These are phyloP conservation scores for Pseudogymnoascus sp. DNA, from an alignment of 2,329 filamentous ascomycete species.

Conservation along the genomic window DNA sequence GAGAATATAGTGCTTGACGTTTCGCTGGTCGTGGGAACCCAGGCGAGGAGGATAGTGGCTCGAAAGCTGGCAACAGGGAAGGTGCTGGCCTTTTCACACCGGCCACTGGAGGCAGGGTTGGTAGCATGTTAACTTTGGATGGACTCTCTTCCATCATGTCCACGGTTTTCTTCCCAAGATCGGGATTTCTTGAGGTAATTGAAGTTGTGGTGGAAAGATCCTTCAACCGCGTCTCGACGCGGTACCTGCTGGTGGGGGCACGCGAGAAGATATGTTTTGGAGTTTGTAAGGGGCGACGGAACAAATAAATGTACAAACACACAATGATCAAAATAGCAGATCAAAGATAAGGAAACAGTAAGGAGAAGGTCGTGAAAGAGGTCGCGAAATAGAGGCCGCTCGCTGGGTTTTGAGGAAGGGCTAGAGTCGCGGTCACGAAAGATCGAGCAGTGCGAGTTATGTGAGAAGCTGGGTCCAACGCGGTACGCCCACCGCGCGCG, in stretches of 20 bases:
- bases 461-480: constrained; percentile 8
- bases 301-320: constrained; percentile 1
- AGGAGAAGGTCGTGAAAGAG: background rate
- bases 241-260: background rate
- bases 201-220: constrained; percentile 7
- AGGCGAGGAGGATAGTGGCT: constrained; percentile 70
- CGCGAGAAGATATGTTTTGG: constrained; percentile 3
- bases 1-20: constrained; percentile 48
- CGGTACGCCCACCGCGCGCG: constrained; percentile 7
- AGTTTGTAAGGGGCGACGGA: background rate
- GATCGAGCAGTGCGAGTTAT: constrained; percentile 1
- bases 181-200: background rate
- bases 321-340: background rate
- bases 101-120: constrained; percentile 25
- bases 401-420: constrained; percentile 6
- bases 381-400: constrained; percentile 2
- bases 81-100: constrained; percentile 55
- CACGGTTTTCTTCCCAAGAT: constrained; percentile 13
- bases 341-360: background rate
- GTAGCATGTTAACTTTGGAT: constrained; percentile 24
- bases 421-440: constrained; percentile 9
- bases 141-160: constrained; percentile 29
- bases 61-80: constrained; percentile 68
- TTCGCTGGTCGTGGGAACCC: constrained; percentile 60
- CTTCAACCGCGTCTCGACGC: constrained; percentile 5